Evolutionary conservation across 1,284 basidiomycete species (phyloP).

Genomic region (Naganishia liquefaciens): DNA sequence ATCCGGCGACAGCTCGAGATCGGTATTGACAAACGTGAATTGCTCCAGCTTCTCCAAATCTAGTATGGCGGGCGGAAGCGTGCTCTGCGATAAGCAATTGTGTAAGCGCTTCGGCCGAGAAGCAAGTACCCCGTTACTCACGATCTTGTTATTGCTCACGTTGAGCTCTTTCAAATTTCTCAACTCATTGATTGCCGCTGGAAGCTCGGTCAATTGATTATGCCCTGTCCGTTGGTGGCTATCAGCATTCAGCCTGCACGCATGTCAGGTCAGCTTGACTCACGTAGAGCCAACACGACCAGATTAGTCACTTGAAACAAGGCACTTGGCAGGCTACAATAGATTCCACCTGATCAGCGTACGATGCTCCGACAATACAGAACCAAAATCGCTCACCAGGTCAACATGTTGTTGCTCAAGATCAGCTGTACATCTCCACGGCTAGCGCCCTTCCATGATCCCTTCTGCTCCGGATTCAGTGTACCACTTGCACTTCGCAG

Average conservation of each 20-base stretch:
- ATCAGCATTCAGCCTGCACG: neutral
- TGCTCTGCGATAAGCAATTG: neutral
- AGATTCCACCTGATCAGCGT: neutral
- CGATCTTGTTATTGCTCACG: slow-evolving; percentile 51
- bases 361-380: too few relatives aligned
- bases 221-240: slow-evolving; percentile 35
- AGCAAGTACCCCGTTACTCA: slow-evolving; percentile 34
- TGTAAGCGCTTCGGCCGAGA: neutral
- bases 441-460: slow-evolving; percentile 24
- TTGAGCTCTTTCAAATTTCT: slow-evolving; percentile 48
- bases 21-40: slow-evolving; percentile 32
- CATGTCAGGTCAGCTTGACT: slow-evolving; percentile 13
- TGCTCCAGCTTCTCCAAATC: slow-evolving; percentile 37
- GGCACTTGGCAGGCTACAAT: slow-evolving; percentile 47
- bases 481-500: slow-evolving; percentile 40
- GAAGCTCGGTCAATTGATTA: slow-evolving; percentile 46
- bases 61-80: slow-evolving; percentile 50
- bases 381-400: slow-evolving; percentile 39
- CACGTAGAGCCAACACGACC: slow-evolving; percentile 46
- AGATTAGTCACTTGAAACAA: slow-evolving; percentile 51
- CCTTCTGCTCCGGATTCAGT: slow-evolving; percentile 39
- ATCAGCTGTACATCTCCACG: slow-evolving; percentile 37
- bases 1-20: slow-evolving; percentile 22
- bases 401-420: slow-evolving; percentile 41
- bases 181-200: slow-evolving; percentile 51